Evolutionary conservation across 768 basidiomycete species (phyloP), one percentile per base, ranked within the genome.

Genomic region (Rhodosporidiobolus sp.): DNA sequence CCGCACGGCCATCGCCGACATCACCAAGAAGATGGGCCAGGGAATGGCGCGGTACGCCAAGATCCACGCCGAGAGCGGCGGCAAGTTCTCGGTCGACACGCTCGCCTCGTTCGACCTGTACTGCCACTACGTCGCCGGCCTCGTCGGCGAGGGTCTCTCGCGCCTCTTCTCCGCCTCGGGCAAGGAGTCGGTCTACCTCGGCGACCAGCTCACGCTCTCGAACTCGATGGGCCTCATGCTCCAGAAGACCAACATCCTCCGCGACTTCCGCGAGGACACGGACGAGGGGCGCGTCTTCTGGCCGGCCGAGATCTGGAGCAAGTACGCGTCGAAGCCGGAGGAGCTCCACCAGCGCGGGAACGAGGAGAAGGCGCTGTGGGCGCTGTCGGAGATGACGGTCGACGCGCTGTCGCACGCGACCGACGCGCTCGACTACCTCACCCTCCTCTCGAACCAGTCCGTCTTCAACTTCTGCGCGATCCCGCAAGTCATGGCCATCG

Each of bases 231-330:
- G 95, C n/a, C 85, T 93, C 43, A 83, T 97, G 56, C 86, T 99
- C 19, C 95, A 99, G 81, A 99, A 99, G 83, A 96, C 94, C 35
- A 99, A 99, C 81, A 96, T 99, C 81, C 91, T 93, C 65, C 91
- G 95, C 70, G 95, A 99, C 81, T 91, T 87, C 83, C 87, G 90
- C 56, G 95, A 99, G 81, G 95, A 99, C 80, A 85, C 87, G 22
- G 89, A 94, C 54, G 85, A 94, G 34, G 83, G 85, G 14, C 87
- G 95, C 54, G 90, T 86, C 79, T 98, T 97, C 85, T 99, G 96
- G 94, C 95, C 95, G 0, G 86, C 85, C 58, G 93, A 93, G 80
- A 92, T 99, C 56, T 98, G 92, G 92, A 87, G 85, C 10, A 76
- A 76, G 67, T 79, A 77, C 70, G 67, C 72, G 58, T 1, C 32